Base-by-base conservation (phyloP, 768 basidiomycete genomes). In the Neoboletus magnificus region DNA sequence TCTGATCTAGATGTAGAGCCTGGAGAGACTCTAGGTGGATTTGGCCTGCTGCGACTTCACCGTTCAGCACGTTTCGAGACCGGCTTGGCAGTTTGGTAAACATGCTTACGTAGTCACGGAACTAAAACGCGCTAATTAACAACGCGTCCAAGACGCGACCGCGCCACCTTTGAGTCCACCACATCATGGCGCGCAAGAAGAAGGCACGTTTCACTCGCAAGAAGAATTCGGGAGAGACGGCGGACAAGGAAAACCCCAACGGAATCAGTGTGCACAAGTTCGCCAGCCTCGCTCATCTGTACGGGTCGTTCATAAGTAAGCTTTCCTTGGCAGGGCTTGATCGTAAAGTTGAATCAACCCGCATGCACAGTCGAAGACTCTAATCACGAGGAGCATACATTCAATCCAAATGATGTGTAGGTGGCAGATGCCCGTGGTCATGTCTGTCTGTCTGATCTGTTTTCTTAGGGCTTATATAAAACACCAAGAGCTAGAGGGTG, bases 371-470 rank as follows among this genome's bases (percentile, higher is more conserved):
- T 60, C 2, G 53, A 54, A 16, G 56, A 70, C 40, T 8, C 39
- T 0, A 40, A 57, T 5, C 61, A 62, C 4, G 47, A 59, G 2
- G 3, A 2, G 1, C 61, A 73, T 35, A 29, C 6, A 0, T 82
- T 78, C 41, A 48, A 35, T 0, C 44, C 43, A 11, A 66, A 68
- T 2, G 72, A 82, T 16, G 55, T 61, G 82, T 82, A 45, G 16
- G 55, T 56, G 18, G 29, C 27, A 22, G 1, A 23, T 5, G 9
- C n/a, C n/a, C n/a, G 13, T 30, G 4, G 41, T 55, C 11, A 7
- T 20, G 20, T 40, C n/a, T 20, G n/a, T 33, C 4, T n/a, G 4
- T n/a, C 13, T 35, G 18, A 29, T 9, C 4, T 15, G 5, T 46
- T 45, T 48, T 48, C 23, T 13, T 16, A 56, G 82, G 2, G 79